Evolutionary conservation across 495 filamentous ascomycete genomes (phyloP).

Genomic region (Antarctomyces pellizariae): DNA sequence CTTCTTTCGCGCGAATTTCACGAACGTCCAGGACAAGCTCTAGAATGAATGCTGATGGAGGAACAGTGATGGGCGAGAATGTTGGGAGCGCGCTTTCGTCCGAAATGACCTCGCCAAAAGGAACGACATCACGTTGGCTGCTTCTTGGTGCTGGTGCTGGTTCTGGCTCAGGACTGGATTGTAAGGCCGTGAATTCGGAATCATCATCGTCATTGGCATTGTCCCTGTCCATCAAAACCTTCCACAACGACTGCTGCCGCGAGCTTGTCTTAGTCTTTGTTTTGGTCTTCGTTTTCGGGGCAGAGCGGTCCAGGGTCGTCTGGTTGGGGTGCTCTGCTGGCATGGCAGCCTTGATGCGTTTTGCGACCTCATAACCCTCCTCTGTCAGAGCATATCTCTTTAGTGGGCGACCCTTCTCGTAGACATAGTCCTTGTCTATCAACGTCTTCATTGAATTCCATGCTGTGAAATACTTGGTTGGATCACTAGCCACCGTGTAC

Average conservation of each 20-base stretch:
- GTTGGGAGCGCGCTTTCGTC: slow-evolving; percentile 18
- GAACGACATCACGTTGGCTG: slow-evolving; percentile 17
- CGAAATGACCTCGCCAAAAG: slow-evolving; percentile 15
- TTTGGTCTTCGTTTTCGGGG: neutral
- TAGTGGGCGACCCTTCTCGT: slow-evolving; percentile 42
- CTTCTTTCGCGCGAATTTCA: slow-evolving; percentile 52
- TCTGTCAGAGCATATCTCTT: slow-evolving; percentile 51
- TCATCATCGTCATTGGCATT: neutral
- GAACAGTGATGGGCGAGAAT: slow-evolving; percentile 34
- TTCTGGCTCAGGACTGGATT: slow-evolving; percentile 1
- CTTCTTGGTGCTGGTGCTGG: slow-evolving; percentile 5
- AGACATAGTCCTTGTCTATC: slow-evolving; percentile 49
- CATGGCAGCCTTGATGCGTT: slow-evolving; percentile 31
- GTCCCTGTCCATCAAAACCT: no score
- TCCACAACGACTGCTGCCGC: no score
- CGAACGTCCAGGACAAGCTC: slow-evolving; percentile 54
- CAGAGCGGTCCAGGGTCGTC: slow-evolving; percentile 4
- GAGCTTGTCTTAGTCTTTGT: no score
- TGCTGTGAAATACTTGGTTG: slow-evolving; percentile 52
- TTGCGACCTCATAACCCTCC: slow-evolving; percentile 59
- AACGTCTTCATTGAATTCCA: slow-evolving; percentile 76
- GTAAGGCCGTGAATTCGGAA: slow-evolving; percentile 1
- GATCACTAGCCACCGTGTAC: slow-evolving; percentile 42
- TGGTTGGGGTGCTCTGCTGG: slow-evolving; percentile 3
- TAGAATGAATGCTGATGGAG: slow-evolving; percentile 43